These are phyloP conservation scores for Tricholoma hemisulphureum DNA, from an alignment of 768 basidiomycete species.

Conservation along the genomic window DNA sequence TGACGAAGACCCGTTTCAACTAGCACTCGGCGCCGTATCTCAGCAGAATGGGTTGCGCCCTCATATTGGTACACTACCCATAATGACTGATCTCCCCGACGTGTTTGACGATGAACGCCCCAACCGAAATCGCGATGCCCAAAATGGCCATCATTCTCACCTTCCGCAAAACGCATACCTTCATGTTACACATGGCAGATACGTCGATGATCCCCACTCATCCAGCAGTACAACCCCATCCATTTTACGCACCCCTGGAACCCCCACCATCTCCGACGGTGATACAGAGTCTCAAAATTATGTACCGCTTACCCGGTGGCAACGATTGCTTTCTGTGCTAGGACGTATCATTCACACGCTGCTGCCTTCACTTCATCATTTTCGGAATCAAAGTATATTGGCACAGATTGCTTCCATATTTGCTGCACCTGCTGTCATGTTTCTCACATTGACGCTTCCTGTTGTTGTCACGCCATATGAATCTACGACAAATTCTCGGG, in stretches of 20 bases:
- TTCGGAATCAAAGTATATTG: constrained; percentile 64
- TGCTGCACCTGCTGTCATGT: constrained; percentile 83
- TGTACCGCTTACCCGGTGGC: constrained; percentile 39
- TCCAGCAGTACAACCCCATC: constrained; percentile 43
- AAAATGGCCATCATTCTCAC: background rate
- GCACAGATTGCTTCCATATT: constrained; percentile 75
- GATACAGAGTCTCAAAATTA: constrained; percentile 47
- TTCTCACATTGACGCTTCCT: constrained; percentile 84
- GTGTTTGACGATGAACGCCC: constrained; percentile 13
- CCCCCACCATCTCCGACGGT: constrained; percentile 38
- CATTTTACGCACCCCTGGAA: constrained; percentile 58
- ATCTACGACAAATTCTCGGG: constrained; percentile 28
- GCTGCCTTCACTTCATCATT: constrained; percentile 82
- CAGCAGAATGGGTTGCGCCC: constrained; percentile 42
- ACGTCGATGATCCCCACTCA: constrained; percentile 11
- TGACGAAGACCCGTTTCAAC: constrained; percentile 42
- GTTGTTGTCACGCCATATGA: constrained; percentile 74
- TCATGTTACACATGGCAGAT: background rate
- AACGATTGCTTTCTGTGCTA: constrained; percentile 38
- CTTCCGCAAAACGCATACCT: background rate
- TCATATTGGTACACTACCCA: constrained; percentile 24
- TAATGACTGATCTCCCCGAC: constrained; percentile 22
- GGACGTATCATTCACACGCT: constrained; percentile 56
- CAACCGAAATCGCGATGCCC: background rate
- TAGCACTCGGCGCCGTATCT: constrained; percentile 42